Evolutionary conservation across 306 rosid genomes (phyloP), one percentile per base, ranked within the genome.

Genomic region (Acmispon strigosus): DNA sequence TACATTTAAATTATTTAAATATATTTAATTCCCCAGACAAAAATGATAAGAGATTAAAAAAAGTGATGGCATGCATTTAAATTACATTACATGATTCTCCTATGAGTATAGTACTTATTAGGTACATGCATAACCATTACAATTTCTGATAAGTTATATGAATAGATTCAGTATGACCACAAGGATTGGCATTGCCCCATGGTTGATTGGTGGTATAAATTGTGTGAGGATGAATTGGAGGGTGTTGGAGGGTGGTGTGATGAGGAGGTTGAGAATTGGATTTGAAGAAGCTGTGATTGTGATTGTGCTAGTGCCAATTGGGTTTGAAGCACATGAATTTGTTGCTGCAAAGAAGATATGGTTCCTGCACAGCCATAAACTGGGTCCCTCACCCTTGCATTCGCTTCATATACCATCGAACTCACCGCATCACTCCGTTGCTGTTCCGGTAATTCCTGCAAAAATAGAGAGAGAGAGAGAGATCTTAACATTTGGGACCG

Each of bases 321-420:
- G 18, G 94, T 80, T 74, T 90, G 98, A 8, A 93, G 96, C 22
- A 34, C 80, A 56, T 88, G 89, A 36, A 93, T 87, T 32, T 93
- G 98, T 57, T 88, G 97, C 14, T 90, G 98, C 0, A 93, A 80
- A 11, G 97, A 90, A 1, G 98, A 90, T 36, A 93, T 93, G 49
- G 98, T 96, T 66, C 98, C 98, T 6, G 88, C 98, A 39, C 98
- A 93, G 0, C 98, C 98, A 18, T 93, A 93, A 4, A 93, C 97
- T 0, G 98, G 98, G 56, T 93, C 97, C 70, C 94, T 75, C 14
- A 90, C 90, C n/a, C 98, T 78, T n/a, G 98, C 98, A 49, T 93
- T 85, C 0, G 98, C 98, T 74, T 93, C 98, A 32, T 93, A 93
- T 32, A 93, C 97, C 97, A 93, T 90, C 3, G 98, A 90, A 67